Evolutionary conservation across 140 eudicot species (phyloP), one percentile per base, ranked within the genome.

Genomic region (Bidens hawaiensis): DNA sequence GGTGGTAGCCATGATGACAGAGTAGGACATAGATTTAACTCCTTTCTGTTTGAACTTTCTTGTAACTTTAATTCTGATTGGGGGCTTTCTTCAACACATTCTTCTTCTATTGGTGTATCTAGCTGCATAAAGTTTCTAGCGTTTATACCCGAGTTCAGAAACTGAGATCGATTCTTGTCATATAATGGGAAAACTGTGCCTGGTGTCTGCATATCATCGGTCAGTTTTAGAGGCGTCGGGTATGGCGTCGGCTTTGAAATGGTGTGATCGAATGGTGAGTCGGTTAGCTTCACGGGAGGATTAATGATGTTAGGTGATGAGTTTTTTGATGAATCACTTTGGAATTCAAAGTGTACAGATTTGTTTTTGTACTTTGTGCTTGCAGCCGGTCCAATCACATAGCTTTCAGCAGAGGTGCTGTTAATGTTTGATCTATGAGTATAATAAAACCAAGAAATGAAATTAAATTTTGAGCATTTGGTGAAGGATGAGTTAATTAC

Each of bases 171-270:
- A 62, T 73, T 78, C 57, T 61, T 82, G 38, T 80, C 88, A 77
- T 70, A 77, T 52, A 86, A 43, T 42, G 94, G 79, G 68, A 84
- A 91, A 57, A 70, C 96, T 41, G 98, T 87, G 70, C 95, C 98
- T 31, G 96, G 96, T 45, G 98, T 91, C 62, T 91, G 95, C 96
- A 87, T 91, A 57, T 91, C 95, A 71, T 84, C 85, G 23, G 80
- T 80, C 33, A 91, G 34, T 18, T 80, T 81, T 45, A 80, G 55
- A 26, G 96, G 98, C 28, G 98, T 87, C 14, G 95, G 95, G 72
- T 82, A 79, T 58, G 95, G 97, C 16, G 95, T 84, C 27, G 75
- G 71, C 48, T 72, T 82, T 25, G 71, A 62, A 58, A 59, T 31
- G 53, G 38, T 72, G 23, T 40, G 51, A 68, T 69, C 59, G 36